phyloP scores from a whole-genome alignment of 495 filamentous ascomycete species.

The Viridothelium virens region DNA sequence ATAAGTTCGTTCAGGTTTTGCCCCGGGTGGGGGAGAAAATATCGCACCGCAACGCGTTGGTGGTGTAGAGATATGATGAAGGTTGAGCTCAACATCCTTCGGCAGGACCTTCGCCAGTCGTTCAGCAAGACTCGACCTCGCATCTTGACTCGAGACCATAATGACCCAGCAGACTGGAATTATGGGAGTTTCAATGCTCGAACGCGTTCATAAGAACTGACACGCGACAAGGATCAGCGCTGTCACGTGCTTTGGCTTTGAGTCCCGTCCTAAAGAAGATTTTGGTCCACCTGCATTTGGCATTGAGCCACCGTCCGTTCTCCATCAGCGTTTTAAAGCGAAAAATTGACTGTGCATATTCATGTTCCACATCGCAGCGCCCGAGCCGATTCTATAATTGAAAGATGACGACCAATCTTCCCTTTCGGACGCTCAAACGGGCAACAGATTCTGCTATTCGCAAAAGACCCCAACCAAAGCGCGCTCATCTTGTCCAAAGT shows the following conservation, averaged over 20 bases:
- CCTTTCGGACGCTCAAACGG: background rate
- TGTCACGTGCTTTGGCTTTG: background rate
- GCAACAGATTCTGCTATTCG: background rate
- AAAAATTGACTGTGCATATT: no score
- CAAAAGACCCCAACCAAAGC: slow-evolving; percentile 1
- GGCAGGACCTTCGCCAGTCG: slow-evolving; percentile 64
- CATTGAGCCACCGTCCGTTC: no score
- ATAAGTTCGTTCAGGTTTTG: slow-evolving; percentile 64
- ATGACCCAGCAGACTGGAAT: background rate
- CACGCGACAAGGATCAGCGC: background rate
- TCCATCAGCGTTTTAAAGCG: no score
- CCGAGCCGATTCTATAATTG: no score
- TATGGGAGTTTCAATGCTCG: background rate
- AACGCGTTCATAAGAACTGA: background rate
- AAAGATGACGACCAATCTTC: slow-evolving; percentile 1
- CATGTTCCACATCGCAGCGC: no score
- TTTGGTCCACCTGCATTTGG: no score
- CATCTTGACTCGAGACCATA: background rate
- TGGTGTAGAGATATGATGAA: slow-evolving; percentile 84
- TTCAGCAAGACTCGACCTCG: slow-evolving; percentile 15
- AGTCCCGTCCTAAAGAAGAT: no score
- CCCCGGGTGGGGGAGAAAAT: slow-evolving; percentile 66
- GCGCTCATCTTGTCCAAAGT: background rate
- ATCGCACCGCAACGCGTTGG: slow-evolving; percentile 64
- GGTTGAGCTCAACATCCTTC: slow-evolving; percentile 55